Base-by-base conservation (phyloP, 768 basidiomycete species). In the Pisolithus marmoratus region DNA sequence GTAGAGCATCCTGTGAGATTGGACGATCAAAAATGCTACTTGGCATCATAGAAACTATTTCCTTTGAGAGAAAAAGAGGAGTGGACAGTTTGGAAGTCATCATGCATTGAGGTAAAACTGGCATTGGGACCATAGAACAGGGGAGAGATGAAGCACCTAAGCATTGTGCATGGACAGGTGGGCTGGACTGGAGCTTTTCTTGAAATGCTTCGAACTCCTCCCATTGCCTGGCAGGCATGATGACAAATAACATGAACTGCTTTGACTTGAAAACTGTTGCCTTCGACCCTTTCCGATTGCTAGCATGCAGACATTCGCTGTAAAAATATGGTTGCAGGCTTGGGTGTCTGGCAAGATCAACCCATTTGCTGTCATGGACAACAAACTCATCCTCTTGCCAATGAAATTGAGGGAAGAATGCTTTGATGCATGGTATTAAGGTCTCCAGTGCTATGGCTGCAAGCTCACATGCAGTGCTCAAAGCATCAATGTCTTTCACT, bases 141-240 rank as follows among this genome's bases (percentile, higher is more conserved):
- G 34, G 34, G 34, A 12, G 34, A 15, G 29, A 31, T 26, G n/a
- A n/a, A n/a, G n/a, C n/a, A n/a, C n/a, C n/a, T n/a, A n/a, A n/a
- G n/a, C n/a, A n/a, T n/a, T n/a, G n/a, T n/a, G n/a, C n/a, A n/a
- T n/a, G 51, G 44, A 36, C 29, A 14, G 37, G 36, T 31, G 22
- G 7, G 23, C 22, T 15, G 23, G 29, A 27, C 34, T 38, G 45
- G 26, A 22, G 29, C 8, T 52, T 48, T 8, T 36, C 31, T 12
- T 19, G 27, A 42, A 42, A 54, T 5, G 37, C 29, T 24, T 54
- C 46, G 5, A 34, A 50, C 26, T 51, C 50, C 15, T 37, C 24
- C 54, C 54, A 55, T 26, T 55, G 54, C 2, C 20, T 5, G 15
- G 51, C 46, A 14, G 50, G 50, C 1, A 55, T 29, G 14, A 55